Conservation (phyloP, 1,284 basidiomycete genomes). For the Sporisorium reilianum region DNA sequence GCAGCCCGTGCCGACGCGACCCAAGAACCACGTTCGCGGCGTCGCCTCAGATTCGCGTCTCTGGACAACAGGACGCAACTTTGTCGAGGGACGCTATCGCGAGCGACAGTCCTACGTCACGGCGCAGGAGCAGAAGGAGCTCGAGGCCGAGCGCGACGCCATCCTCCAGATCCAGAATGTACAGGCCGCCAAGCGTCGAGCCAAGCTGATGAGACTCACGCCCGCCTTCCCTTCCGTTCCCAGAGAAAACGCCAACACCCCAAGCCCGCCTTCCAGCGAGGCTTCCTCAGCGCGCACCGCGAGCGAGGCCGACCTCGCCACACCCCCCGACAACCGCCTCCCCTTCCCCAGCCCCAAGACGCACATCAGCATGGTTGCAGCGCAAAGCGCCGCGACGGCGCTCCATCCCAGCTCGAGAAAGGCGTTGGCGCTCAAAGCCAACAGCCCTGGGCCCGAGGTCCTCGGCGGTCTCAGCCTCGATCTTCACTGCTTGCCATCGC, state of each 20-base stretch:
- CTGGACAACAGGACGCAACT: slow-evolving; percentile 34
- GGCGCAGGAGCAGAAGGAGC: slow-evolving; percentile 34
- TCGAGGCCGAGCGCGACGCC: slow-evolving; percentile 40
- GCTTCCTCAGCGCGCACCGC: slow-evolving; percentile 34
- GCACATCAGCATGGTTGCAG: slow-evolving; percentile 16
- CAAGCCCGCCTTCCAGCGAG: slow-evolving; percentile 46
- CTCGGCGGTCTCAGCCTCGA: slow-evolving; percentile 60
- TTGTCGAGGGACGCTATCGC: slow-evolving; percentile 39
- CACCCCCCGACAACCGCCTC: slow-evolving; percentile 35
- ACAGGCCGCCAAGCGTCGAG: slow-evolving; percentile 54
- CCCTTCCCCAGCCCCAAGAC: slow-evolving; percentile 48
- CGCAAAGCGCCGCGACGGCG: slow-evolving; percentile 17
- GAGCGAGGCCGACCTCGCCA: slow-evolving; percentile 36
- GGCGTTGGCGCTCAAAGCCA: slow-evolving; percentile 54
- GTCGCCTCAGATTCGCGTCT: slow-evolving; percentile 43
- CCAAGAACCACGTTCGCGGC: slow-evolving; percentile 51
- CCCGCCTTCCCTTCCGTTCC: slow-evolving; percentile 38
- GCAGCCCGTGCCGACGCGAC: slow-evolving; percentile 37
- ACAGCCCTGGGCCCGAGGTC: slow-evolving; percentile 52
- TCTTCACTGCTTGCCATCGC: slow-evolving; percentile 56
- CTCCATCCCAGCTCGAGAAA: slow-evolving; percentile 57
- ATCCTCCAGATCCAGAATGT: slow-evolving; percentile 45
- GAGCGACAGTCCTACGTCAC: slow-evolving; percentile 37
- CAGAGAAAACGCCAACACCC: slow-evolving; percentile 34
- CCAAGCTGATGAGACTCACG: slow-evolving; percentile 58